Percentiles rank a stretch among this genome's conserved stretches.
Conservation (phyloP, 345 rosid genomes). For the Lepidium aucheri region DNA sequence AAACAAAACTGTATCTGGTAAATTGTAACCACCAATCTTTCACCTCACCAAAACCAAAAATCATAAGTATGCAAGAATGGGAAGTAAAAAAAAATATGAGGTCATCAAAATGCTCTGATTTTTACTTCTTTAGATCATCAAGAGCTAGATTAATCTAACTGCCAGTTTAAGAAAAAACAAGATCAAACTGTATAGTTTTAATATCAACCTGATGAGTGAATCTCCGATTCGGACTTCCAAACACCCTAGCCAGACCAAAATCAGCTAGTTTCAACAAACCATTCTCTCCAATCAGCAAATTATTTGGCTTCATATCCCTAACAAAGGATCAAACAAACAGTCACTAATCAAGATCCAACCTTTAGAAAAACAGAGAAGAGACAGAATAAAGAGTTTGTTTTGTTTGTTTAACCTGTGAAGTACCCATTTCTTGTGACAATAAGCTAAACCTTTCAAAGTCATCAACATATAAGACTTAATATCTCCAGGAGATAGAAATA, state of each 20-base stretch:
- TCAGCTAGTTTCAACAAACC: slow-evolving; percentile 51
- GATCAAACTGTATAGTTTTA: neutral
- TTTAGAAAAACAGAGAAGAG: neutral
- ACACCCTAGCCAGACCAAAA: slow-evolving; percentile 51
- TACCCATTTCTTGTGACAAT: slow-evolving; percentile 60
- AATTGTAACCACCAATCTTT: neutral
- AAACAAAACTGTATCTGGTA: neutral
- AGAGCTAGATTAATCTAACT: neutral
- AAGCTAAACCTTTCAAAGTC: slow-evolving; percentile 48
- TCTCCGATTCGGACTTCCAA: slow-evolving; percentile 58
- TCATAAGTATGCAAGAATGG: neutral
- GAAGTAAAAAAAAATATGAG: neutral
- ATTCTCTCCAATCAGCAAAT: slow-evolving; percentile 46
- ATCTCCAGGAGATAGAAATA: slow-evolving; percentile 50
- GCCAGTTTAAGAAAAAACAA: neutral
- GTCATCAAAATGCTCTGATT: neutral
- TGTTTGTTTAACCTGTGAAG: slow-evolving; percentile 32
- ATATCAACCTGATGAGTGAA: slow-evolving; percentile 49
- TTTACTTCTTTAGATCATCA: neutral
- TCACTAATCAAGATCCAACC: neutral
- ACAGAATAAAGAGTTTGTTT: neutral
- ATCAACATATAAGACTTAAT: slow-evolving; percentile 51
- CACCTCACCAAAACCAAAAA: neutral
- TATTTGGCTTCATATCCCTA: slow-evolving; percentile 66
- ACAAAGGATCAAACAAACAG: neutral